Evolutionary conservation across 176 grass and related monocot genomes (phyloP).

Genomic region (Cenchrus fungigraminus): DNA sequence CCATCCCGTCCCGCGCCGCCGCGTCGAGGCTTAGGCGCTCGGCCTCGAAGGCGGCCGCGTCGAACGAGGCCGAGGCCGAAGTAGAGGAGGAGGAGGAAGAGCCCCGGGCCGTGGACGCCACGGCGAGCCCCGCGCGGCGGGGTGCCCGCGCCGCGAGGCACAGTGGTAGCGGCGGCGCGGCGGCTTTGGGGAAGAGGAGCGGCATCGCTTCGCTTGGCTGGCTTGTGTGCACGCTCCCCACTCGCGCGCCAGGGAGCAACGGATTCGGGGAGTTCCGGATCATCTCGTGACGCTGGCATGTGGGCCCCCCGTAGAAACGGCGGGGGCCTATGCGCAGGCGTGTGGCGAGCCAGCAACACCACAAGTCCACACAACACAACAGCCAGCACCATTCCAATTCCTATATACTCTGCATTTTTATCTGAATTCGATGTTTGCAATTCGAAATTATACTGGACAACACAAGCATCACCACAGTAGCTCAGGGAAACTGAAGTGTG

Average conservation of each 20-base stretch:
- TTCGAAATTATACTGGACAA: not conserved
- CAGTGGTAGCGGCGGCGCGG: conserved; percentile 29
- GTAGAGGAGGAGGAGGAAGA: not conserved
- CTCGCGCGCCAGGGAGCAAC: not conserved
- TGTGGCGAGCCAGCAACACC: not conserved
- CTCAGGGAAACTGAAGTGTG: not conserved
- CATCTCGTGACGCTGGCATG: not conserved
- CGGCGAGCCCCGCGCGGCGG: conserved; percentile 12
- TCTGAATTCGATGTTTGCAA: too few relatives aligned
- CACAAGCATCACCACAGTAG: not conserved
- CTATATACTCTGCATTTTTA: not conserved
- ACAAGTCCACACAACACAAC: not conserved
- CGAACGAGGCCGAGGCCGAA: conserved; percentile 55
- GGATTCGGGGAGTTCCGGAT: not conserved
- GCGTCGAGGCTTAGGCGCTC: conserved; percentile 79
- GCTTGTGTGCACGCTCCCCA: not conserved
- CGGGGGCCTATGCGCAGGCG: not conserved
- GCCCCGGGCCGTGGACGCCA: not conserved
- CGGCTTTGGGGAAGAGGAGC: not conserved
- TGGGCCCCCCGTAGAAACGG: not conserved
- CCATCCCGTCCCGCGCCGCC: conserved; percentile 72
- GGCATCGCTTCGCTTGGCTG: conserved; percentile 32
- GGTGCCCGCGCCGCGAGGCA: not conserved
- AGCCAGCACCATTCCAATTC: not conserved
- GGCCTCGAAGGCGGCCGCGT: conserved; percentile 69